A percentile compares a stretch with the other conserved stretches of the same genome.
These are phyloP conservation scores for Fusarium hainanense DNA, from an alignment of 2,329 filamentous ascomycete genomes.

Conservation along the genomic window DNA sequence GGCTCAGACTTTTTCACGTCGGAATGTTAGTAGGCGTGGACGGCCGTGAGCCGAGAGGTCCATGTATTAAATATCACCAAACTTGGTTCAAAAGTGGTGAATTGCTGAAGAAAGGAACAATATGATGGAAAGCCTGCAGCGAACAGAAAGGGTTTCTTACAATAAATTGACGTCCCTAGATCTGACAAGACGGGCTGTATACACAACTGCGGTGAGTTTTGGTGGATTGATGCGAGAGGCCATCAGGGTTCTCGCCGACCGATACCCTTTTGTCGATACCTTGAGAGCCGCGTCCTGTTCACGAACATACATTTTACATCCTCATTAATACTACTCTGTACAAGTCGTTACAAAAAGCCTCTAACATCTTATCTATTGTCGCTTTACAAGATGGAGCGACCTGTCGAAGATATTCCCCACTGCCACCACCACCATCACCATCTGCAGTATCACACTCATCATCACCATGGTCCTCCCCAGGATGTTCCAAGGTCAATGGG, in stretches of 20 bases:
- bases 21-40: too few relatives aligned
- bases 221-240: slow-evolving; percentile 5
- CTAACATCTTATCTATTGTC: too few relatives aligned
- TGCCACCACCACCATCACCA: slow-evolving; percentile 40
- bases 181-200: background rate
- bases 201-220: background rate
- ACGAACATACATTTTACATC: background rate
- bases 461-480: slow-evolving; percentile 36
- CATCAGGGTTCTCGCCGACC: slow-evolving; percentile 2
- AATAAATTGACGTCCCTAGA: background rate
- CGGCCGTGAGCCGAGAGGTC: background rate
- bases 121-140: background rate
- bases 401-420: slow-evolving; percentile 24
- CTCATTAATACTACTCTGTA: too few relatives aligned
- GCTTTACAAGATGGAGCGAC: too few relatives aligned
- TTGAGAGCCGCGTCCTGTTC: background rate
- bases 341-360: too few relatives aligned
- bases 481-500: slow-evolving; percentile 27
- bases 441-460: slow-evolving; percentile 37
- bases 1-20: too few relatives aligned
- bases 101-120: background rate
- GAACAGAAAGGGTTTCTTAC: background rate
- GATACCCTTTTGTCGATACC: slow-evolving; percentile 11
- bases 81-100: background rate
- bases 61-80: background rate